Evolutionary conservation across 179 eudicot species (phyloP).

Genomic region (Beta macrorhiza): DNA sequence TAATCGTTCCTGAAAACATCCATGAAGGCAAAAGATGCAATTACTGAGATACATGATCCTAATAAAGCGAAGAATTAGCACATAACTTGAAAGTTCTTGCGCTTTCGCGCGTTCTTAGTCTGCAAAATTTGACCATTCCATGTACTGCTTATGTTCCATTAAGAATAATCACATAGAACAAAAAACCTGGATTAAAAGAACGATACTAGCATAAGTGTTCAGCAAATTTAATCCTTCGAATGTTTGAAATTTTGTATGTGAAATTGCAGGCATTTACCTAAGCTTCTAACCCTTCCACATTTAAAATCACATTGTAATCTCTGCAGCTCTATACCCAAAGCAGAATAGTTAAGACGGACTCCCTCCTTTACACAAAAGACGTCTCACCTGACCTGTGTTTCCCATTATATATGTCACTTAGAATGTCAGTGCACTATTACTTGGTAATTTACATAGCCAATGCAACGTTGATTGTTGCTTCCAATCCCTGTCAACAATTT

Average conservation of each 20-base stretch:
- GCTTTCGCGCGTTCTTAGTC: not conserved
- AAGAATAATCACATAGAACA: not conserved
- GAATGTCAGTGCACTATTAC: not conserved
- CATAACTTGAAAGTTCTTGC: no score
- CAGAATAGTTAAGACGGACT: not conserved
- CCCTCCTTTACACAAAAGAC: not conserved
- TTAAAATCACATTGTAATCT: not conserved
- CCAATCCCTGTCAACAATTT: no score
- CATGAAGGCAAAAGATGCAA: not conserved
- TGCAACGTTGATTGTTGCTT: not conserved
- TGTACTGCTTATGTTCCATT: not conserved
- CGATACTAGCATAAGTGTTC: not conserved
- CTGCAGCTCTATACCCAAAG: not conserved
- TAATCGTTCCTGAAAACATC: slow-evolving; percentile 50
- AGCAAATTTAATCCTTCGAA: not conserved
- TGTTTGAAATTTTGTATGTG: not conserved
- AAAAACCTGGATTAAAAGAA: not conserved
- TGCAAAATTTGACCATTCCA: not conserved
- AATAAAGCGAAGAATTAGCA: not conserved
- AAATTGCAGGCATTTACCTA: not conserved
- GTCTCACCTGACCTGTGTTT: not conserved
- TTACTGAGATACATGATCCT: not conserved
- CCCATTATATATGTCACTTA: not conserved
- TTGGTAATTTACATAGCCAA: not conserved
- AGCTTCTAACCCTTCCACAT: not conserved